Evolutionary conservation across 1,284 basidiomycete species (phyloP).

Genomic region (Boletellus deceptivus): DNA sequence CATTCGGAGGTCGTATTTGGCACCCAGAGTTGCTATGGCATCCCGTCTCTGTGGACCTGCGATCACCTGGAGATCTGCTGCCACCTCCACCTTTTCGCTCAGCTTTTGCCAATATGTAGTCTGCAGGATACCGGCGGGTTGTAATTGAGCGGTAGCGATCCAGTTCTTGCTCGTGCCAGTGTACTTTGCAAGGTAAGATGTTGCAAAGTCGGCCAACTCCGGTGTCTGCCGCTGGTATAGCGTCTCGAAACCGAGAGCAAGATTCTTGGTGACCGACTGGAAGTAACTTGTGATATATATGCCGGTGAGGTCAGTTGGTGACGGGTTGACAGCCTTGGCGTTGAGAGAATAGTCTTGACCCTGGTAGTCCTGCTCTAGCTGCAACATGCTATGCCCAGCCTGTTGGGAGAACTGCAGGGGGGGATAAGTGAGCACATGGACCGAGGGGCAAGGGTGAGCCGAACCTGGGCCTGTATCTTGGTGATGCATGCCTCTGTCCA

Average conservation of each 20-base stretch:
- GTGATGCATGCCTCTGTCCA: constrained; percentile 82
- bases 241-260: constrained; percentile 91
- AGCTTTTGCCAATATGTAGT: constrained; percentile 97
- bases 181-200: constrained; percentile 89
- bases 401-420: constrained; percentile 57
- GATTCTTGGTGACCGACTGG: constrained; percentile 91
- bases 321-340: constrained; percentile 92
- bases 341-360: constrained; percentile 89
- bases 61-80: constrained; percentile 87
- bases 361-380: constrained; percentile 93
- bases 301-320: constrained; percentile 85
- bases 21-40: constrained; percentile 89
- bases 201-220: constrained; percentile 68
- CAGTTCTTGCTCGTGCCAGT: constrained; percentile 73
- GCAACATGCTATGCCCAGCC: constrained; percentile 83
- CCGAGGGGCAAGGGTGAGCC: constrained; percentile 21
- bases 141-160: constrained; percentile 93
- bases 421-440: constrained; percentile 15
- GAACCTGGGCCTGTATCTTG: constrained; percentile 88
- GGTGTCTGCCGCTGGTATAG: constrained; percentile 82
- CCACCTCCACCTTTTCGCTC: constrained; percentile 97
- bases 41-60: constrained; percentile 80
- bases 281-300: constrained; percentile 94
- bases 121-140: constrained; percentile 84
- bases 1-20: constrained; percentile 95